These are phyloP conservation scores for Lachnellula suecica DNA, from an alignment of 2,329 filamentous ascomycete genomes.

Conservation along the genomic window DNA sequence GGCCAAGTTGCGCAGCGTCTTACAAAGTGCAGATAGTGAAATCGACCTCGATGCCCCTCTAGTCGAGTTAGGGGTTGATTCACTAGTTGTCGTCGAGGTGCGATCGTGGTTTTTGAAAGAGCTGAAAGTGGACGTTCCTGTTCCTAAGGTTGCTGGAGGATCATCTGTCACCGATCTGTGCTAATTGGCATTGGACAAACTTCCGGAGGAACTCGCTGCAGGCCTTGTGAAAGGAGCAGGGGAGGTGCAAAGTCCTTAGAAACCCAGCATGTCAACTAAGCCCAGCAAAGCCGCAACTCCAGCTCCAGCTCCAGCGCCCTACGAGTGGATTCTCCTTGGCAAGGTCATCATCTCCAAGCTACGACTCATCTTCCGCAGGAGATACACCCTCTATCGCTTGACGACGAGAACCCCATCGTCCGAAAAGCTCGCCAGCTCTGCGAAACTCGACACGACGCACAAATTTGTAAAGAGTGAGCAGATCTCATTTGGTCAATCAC, in stretches of 20 bases:
- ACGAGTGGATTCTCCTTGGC: no score
- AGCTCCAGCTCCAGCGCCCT: no score
- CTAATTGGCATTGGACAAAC: not conserved
- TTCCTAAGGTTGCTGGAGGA: conserved; percentile 45
- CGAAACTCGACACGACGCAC: no score
- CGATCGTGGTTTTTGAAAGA: conserved; percentile 48
- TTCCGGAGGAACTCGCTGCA: conserved; percentile 2
- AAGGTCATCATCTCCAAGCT: no score
- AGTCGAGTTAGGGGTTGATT: conserved; percentile 35
- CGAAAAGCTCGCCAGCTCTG: conserved; percentile 8
- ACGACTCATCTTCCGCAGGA: no score
- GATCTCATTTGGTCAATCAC: conserved; percentile 40
- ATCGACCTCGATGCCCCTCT: conserved; percentile 15
- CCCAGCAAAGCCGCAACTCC: no score
- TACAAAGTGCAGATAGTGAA: not conserved
- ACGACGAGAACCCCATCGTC: conserved; percentile 4
- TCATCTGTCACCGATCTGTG: conserved; percentile 20
- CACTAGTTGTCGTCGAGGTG: conserved; percentile 17
- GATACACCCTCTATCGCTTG: not conserved
- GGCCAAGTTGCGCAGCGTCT: conserved; percentile 4
- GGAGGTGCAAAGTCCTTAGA: no score
- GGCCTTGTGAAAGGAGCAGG: not conserved
- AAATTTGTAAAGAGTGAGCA: conserved; percentile 17
- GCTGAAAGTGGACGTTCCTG: conserved; percentile 43
- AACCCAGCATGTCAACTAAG: no score